These are phyloP conservation scores for Aspergillus carbonarius DNA, from an alignment of 2,329 filamentous ascomycete genomes.

Conservation along the genomic window DNA sequence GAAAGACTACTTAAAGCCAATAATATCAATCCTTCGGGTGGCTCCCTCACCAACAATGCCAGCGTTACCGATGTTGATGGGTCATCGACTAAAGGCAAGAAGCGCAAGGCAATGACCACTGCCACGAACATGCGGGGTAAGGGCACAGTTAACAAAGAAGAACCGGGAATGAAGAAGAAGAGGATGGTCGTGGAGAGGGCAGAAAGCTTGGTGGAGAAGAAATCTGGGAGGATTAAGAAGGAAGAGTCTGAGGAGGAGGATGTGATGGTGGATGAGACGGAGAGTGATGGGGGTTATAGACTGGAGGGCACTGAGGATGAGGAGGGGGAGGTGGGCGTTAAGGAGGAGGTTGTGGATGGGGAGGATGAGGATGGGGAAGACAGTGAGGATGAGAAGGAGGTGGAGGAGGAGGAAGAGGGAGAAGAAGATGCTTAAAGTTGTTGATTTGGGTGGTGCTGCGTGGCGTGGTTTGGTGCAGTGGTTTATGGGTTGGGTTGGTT, in stretches of 20 bases:
- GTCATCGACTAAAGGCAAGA: background rate
- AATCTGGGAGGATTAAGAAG: background rate
- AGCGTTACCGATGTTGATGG: no score
- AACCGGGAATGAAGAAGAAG: constrained; percentile 13
- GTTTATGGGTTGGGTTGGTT: background rate
- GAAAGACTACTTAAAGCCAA: no score
- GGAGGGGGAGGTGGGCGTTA: background rate
- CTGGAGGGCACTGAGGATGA: background rate
- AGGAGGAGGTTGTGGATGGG: background rate
- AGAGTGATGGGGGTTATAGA: no score
- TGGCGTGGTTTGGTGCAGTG: background rate
- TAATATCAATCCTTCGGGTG: no score
- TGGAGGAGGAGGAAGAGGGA: background rate
- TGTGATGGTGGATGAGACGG: background rate
- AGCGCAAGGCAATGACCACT: background rate
- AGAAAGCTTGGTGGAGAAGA: constrained; percentile 8
- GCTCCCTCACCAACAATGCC: no score
- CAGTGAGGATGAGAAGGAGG: background rate
- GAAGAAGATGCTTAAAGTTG: background rate
- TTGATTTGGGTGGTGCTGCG: background rate
- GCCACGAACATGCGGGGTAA: background rate
- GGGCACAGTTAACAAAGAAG: constrained; percentile 11
- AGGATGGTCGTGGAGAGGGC: constrained; percentile 10
- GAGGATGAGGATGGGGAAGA: background rate
- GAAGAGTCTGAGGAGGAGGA: constrained; percentile 1